phyloP scores from a whole-genome alignment of 2,329 filamentous ascomycete species.

The Penicillium sclerotigenum region DNA sequence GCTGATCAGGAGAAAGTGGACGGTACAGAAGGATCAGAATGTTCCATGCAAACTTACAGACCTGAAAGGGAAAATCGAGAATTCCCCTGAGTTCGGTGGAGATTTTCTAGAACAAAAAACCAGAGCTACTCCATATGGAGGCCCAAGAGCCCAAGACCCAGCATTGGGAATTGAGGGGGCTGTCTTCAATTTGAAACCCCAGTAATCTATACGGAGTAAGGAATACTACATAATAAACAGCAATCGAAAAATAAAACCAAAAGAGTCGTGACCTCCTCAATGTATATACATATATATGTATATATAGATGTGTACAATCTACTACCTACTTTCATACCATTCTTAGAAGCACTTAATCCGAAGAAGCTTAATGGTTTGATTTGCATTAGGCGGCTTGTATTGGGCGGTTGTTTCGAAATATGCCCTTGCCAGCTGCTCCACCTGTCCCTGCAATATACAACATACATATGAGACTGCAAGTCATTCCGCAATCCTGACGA shows the following conservation, averaged over 20 bases:
- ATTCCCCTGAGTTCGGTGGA: conserved; percentile 12
- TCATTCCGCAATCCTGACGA: conserved; percentile 11
- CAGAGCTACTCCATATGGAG: not conserved
- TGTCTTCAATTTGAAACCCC: conserved; percentile 12
- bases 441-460: conserved; percentile 22
- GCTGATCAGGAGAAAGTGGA: conserved; percentile 10
- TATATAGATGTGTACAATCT: not conserved
- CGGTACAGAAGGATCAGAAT: conserved; percentile 7
- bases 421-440: conserved; percentile 13
- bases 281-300: not conserved
- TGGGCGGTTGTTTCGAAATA: conserved; percentile 1
- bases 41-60: conserved; percentile 10
- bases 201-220: not conserved
- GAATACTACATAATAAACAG: not conserved
- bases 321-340: not conserved
- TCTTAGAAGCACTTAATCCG: conserved; percentile 3
- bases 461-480: conserved; percentile 16
- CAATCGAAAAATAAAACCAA: not conserved
- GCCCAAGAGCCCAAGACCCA: conserved; percentile 4
- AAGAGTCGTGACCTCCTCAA: not conserved
- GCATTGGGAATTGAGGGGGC: not conserved
- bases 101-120: conserved; percentile 19
- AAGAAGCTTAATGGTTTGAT: conserved; percentile 5
- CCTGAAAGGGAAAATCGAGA: conserved; percentile 15
- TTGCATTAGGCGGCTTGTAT: not conserved